Percentiles rank a stretch among this genome's conserved stretches.
These are phyloP conservation scores for Gossypium bickii DNA, from an alignment of 345 rosid species.

Conservation along the genomic window DNA sequence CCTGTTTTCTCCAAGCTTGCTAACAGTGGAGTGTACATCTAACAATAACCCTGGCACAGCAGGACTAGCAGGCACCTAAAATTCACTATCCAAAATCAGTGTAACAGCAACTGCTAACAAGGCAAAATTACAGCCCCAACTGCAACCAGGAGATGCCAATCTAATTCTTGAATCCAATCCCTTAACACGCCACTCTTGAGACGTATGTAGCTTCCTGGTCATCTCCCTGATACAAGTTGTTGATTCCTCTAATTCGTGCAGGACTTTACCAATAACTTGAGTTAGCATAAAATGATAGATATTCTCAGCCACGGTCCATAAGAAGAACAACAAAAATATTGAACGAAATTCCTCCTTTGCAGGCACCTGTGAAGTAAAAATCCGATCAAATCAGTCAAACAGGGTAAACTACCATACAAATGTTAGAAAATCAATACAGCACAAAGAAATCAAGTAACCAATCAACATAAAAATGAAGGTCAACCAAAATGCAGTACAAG, in stretches of 20 bases:
- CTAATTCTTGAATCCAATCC: slow-evolving; percentile 15
- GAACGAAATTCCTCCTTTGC: neutral
- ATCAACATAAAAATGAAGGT: slow-evolving; percentile 6
- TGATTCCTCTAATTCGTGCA: slow-evolving; percentile 3
- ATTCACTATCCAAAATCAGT: slow-evolving; percentile 16
- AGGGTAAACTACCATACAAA: neutral
- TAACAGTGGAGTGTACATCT: slow-evolving; percentile 1
- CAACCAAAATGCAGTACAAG: neutral
- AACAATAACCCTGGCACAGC: slow-evolving; percentile 2
- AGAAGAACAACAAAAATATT: slow-evolving; percentile 8
- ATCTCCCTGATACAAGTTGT: neutral
- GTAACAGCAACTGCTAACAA: neutral
- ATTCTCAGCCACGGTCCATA: neutral
- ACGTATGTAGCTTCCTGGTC: neutral
- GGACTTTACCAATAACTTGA: slow-evolving; percentile 6
- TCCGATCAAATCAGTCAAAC: slow-evolving; percentile 21
- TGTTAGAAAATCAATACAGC: neutral
- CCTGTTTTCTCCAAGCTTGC: neutral
- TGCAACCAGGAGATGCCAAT: slow-evolving; percentile 26
- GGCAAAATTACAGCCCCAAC: slow-evolving; percentile 12
- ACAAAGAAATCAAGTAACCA: neutral
- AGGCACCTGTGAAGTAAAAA: slow-evolving; percentile 5
- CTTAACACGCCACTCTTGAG: neutral
- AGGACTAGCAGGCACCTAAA: neutral
- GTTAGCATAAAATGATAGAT: neutral